These are phyloP conservation scores for Oryza nivara DNA, from an alignment of 176 grass and related monocot genomes.

Conservation along the genomic window DNA sequence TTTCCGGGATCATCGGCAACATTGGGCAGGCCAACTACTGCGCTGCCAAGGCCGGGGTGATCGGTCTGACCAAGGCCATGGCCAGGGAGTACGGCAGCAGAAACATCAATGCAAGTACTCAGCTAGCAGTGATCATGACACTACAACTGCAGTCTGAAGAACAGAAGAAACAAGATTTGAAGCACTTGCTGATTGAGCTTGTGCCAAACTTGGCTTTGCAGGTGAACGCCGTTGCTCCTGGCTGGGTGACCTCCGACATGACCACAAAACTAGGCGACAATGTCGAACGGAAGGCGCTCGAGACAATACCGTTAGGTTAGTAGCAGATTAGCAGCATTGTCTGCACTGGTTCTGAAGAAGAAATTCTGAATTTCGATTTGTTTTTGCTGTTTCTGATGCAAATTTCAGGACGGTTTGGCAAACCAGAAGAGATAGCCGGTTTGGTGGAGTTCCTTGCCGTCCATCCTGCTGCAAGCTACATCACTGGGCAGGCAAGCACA, in stretches of 20 bases:
- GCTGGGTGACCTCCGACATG: conserved; percentile 94
- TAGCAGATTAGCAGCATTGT: background rate
- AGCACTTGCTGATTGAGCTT: background rate
- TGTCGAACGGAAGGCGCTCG: conserved; percentile 71
- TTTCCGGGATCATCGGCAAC: conserved; percentile 85
- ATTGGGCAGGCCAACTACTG: conserved; percentile 91
- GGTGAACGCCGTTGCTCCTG: conserved; percentile 85
- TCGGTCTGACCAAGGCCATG: conserved; percentile 89
- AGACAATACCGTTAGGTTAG: conserved; percentile 82
- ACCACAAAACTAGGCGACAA: conserved; percentile 71
- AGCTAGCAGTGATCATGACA: background rate
- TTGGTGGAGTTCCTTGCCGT: conserved; percentile 63
- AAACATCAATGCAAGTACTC: conserved; percentile 79
- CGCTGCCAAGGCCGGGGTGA: conserved; percentile 90
- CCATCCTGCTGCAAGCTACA: conserved; percentile 60
- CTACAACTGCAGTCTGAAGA: background rate
- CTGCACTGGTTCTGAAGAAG: background rate
- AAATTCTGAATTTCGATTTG: background rate
- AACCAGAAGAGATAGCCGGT: conserved; percentile 63
- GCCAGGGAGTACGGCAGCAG: conserved; percentile 91
- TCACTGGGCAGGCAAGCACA: conserved; percentile 54
- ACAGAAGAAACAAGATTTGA: background rate
- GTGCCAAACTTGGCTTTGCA: conserved; percentile 25
- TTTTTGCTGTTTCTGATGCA: conserved; percentile 21
- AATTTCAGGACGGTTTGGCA: conserved; percentile 59